These are phyloP conservation scores for Sextonia rubra DNA, from an alignment of 164 flowering plant species.

Conservation along the genomic window DNA sequence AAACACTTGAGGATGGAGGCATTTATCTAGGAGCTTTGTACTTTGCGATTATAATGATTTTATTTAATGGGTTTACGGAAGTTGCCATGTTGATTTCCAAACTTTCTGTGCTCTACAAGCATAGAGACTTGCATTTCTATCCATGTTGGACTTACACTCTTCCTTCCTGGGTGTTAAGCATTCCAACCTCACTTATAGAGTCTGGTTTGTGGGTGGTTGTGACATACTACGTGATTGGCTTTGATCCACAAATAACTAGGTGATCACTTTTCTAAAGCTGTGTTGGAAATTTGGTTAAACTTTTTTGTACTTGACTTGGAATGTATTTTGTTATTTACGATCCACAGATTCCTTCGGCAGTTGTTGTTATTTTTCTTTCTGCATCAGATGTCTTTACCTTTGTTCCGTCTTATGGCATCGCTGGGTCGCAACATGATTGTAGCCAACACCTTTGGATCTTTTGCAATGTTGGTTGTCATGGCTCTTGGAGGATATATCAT, in stretches of 20 bases:
- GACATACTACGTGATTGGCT: constrained; percentile 89
- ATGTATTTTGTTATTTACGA: constrained; percentile 2
- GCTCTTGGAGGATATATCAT: constrained; percentile 89
- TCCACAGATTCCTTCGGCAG: constrained; percentile 77
- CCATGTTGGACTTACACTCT: constrained; percentile 93
- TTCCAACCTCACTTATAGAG: constrained; percentile 85
- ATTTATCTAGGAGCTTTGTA: constrained; percentile 83
- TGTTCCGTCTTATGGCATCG: constrained; percentile 89
- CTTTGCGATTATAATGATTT: constrained; percentile 76
- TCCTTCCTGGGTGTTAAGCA: constrained; percentile 88
- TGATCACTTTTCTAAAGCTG: constrained; percentile 19
- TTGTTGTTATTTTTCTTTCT: constrained; percentile 72
- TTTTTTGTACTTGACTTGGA: constrained; percentile 1
- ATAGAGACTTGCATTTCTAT: constrained; percentile 88
- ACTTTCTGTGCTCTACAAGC: constrained; percentile 94
- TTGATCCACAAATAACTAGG: constrained; percentile 82
- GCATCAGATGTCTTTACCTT: constrained; percentile 87
- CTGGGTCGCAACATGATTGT: constrained; percentile 92
- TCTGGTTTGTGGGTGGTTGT: constrained; percentile 90
- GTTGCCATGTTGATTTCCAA: constrained; percentile 89
- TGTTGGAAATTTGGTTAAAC: neutral
- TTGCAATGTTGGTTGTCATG: constrained; percentile 93
- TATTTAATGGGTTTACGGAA: constrained; percentile 96
- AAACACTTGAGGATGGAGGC: constrained; percentile 76
- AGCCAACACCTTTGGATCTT: constrained; percentile 97